A percentile compares a stretch with the other conserved stretches of the same genome.
Conservation (phyloP, 345 rosid genomes). For the Sonneratia caseolaris region DNA sequence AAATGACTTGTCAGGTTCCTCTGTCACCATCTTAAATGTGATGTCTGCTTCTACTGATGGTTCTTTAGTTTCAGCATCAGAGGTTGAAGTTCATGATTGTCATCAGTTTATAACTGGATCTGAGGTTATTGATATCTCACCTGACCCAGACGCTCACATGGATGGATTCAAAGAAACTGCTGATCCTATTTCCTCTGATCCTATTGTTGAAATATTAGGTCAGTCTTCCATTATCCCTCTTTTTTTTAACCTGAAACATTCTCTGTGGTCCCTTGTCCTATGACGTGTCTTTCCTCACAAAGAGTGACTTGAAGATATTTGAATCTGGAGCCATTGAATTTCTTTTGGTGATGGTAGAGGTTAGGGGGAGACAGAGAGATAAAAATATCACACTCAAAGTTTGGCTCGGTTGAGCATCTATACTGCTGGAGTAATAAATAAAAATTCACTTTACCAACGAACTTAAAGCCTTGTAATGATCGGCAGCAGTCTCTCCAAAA, state of each 20-base stretch:
- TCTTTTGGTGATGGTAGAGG: neutral
- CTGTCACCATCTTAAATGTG: constrained; percentile 28
- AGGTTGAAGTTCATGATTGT: constrained; percentile 45
- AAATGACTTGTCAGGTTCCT: constrained; percentile 10
- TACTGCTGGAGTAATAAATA: neutral
- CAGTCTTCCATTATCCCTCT: constrained; percentile 7
- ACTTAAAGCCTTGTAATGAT: neutral
- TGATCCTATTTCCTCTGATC: constrained; percentile 36
- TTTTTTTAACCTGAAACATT: neutral
- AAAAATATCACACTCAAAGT: neutral
- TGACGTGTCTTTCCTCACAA: neutral
- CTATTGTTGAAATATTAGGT: constrained; percentile 43
- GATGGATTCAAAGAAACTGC: constrained; percentile 30
- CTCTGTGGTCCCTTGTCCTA: neutral
- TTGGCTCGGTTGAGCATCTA: neutral
- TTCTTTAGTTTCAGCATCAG: constrained; percentile 46
- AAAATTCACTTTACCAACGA: neutral
- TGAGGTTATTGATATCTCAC: constrained; percentile 27
- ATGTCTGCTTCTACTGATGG: constrained; percentile 18
- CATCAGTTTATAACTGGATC: constrained; percentile 23
- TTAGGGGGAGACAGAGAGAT: neutral
- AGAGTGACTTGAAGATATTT: neutral
- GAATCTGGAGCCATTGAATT: neutral
- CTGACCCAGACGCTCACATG: constrained; percentile 23
- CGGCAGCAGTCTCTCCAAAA: neutral